Evolutionary conservation across 2,329 filamentous ascomycete genomes (phyloP).

Genomic region (Phialocephala sp.): DNA sequence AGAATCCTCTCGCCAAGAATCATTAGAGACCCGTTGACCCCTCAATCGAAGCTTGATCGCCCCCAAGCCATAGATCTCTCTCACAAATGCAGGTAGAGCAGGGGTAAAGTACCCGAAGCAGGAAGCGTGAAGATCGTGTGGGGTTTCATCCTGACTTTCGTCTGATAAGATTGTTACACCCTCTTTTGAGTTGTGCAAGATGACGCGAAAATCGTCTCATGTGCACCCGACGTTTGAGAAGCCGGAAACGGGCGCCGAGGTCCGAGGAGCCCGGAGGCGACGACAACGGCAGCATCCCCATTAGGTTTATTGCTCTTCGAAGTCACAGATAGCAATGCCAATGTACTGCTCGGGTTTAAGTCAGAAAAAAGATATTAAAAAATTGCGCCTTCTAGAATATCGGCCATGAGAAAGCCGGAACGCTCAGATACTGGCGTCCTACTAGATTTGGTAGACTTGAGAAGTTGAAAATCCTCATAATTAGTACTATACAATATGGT

Average conservation of each 20-base stretch:
- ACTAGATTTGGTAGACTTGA: background rate
- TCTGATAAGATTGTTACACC: conserved; percentile 7
- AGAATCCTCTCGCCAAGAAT: conserved; percentile 7
- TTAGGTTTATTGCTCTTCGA: too few species aligned
- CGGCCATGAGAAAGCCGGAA: background rate
- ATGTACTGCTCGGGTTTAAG: too few species aligned
- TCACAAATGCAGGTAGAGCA: background rate
- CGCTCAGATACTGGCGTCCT: too few species aligned
- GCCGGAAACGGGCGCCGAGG: background rate
- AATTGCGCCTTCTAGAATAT: background rate
- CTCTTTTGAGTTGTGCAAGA: background rate
- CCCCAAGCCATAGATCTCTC: background rate
- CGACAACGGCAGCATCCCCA: too few species aligned
- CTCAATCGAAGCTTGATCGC: conserved; percentile 5
- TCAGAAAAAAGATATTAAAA: too few species aligned
- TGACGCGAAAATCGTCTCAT: conserved; percentile 8
- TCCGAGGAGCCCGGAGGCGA: too few species aligned
- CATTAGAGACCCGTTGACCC: background rate
- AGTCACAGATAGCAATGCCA: too few species aligned
- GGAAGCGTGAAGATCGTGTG: conserved; percentile 1
- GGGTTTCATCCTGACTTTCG: conserved; percentile 3
- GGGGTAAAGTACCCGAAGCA: background rate
- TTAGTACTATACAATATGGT: background rate
- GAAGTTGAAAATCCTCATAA: background rate
- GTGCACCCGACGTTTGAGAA: conserved; percentile 7